phyloP scores from a whole-genome alignment of 169 alveolate species.

The Eimeria brunetti region DNA sequence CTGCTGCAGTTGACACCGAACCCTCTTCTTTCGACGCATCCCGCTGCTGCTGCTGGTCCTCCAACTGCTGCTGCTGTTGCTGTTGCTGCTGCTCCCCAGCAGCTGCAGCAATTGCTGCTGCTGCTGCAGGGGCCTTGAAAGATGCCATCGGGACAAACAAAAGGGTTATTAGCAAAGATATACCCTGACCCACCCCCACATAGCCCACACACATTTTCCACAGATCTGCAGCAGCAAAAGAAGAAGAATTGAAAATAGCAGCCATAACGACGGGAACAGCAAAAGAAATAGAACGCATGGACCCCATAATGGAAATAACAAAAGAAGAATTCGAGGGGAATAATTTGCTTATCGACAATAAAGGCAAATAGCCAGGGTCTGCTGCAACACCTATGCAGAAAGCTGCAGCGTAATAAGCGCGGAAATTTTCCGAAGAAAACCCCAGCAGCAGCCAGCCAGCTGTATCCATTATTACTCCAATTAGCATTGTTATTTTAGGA shows the following conservation, averaged over 20 bases:
- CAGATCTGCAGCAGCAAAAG: constrained; percentile 12
- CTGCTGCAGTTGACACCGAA: constrained; percentile 21
- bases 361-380: constrained; percentile 79
- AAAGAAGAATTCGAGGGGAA: constrained; percentile 76
- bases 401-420: constrained; percentile 72
- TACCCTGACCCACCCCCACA: constrained; percentile 67
- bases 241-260: constrained; percentile 6
- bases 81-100: constrained; percentile 4
- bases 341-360: constrained; percentile 52
- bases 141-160: constrained; percentile 46
- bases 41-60: background rate
- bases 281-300: constrained; percentile 72
- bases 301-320: constrained; percentile 72
- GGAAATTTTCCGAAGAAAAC: constrained; percentile 22
- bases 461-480: constrained; percentile 31
- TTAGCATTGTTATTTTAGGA: constrained; percentile 70
- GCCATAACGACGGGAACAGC: constrained; percentile 78
- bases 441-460: constrained; percentile 78
- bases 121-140: constrained; percentile 21
- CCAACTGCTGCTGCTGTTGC: background rate
- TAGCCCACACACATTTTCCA: constrained; percentile 74
- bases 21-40: constrained; percentile 15
- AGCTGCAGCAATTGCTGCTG: background rate
- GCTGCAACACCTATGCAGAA: constrained; percentile 76
- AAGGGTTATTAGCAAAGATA: constrained; percentile 27